Conservation (phyloP, 2,329 filamentous ascomycete species). For the Metarhizium album region DNA sequence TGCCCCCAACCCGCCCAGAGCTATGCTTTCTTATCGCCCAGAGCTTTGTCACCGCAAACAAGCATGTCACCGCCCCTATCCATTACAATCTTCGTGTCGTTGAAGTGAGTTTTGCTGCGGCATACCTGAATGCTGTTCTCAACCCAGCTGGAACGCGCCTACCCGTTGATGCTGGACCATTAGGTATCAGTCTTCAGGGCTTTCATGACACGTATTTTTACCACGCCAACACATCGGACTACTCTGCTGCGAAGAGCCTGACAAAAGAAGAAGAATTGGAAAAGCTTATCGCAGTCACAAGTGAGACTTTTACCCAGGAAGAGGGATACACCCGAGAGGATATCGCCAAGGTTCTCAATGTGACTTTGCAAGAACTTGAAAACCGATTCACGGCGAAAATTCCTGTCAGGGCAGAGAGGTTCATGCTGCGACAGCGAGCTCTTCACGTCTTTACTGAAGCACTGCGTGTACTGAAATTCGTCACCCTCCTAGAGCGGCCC, state of each 20-base stretch:
- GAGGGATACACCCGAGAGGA: slow-evolving; percentile 85
- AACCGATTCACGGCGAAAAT: slow-evolving; percentile 75
- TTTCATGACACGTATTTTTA: slow-evolving; percentile 78
- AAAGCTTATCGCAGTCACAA: slow-evolving; percentile 58
- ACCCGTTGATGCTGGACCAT: slow-evolving; percentile 66
- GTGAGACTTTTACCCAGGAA: slow-evolving; percentile 61
- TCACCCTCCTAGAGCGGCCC: slow-evolving; percentile 56
- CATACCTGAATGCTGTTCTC: slow-evolving; percentile 48
- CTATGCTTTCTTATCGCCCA: slow-evolving; percentile 90
- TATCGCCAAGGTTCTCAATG: slow-evolving; percentile 60
- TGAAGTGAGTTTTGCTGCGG: slow-evolving; percentile 83
- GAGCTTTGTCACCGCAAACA: slow-evolving; percentile 87
- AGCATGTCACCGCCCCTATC: slow-evolving; percentile 83
- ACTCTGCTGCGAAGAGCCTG: slow-evolving; percentile 30
- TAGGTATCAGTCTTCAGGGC: slow-evolving; percentile 73
- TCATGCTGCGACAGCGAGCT: slow-evolving; percentile 79
- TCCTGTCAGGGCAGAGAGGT: slow-evolving; percentile 75
- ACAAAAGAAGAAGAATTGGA: slow-evolving; percentile 57
- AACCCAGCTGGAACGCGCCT: slow-evolving; percentile 49
- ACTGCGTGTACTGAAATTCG: slow-evolving; percentile 73
- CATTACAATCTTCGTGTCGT: slow-evolving; percentile 97
- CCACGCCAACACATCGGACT: slow-evolving; percentile 26
- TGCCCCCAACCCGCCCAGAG: slow-evolving; percentile 72
- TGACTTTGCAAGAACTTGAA: slow-evolving; percentile 62
- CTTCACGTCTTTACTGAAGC: slow-evolving; percentile 89